Evolutionary conservation across 2,329 filamentous ascomycete species (phyloP), one percentile per base, ranked within the genome.

Genomic region (Nemania sp.): DNA sequence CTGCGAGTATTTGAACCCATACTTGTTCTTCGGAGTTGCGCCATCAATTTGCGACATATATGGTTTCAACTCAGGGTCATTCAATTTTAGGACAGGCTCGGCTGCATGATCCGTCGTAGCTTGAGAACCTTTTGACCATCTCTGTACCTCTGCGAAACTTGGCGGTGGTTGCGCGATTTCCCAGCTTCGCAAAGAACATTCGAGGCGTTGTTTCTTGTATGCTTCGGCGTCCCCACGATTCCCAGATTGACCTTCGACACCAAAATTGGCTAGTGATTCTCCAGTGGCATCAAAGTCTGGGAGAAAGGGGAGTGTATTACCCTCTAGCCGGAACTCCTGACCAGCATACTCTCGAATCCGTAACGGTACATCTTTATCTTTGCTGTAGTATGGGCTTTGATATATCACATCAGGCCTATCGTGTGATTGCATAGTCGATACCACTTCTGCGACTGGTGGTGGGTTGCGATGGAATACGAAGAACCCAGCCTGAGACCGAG

Each of bases 1-100:
- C 67, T 93, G 92, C 0, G 90, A 92, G 73, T 90, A 96, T 72
- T 93, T 95, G 79, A 93, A 94, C 0, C 90, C 91, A 72, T 94
- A 83, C 62, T 86, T 88, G 69, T 91, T 90, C 72, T 84, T 90
- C 54, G 94, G 93, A 0, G 94, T 97, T 0, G 92, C 87, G 0
- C 90, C 92, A 52, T 96, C 91, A 55, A 98, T 94, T 71, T 98
- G 93, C 1, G 92, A 97, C 5, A 92, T 74, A 67, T 78, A 79
- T 62, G 75, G 77, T 68, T 65, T 73, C 40, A 67, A 60, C 13
- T 65, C 65, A 51, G 56, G 60, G 42, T 66, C 68, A 13, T 59
- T 60, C 17, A 68, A 58, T 17, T 59, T 68, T 25, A 68, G 59
- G 9, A 52, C 67, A 60, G 52, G 67, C 58, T 60, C 66, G 32